phyloP scores from a whole-genome alignment of 148 eudicot species.

The Rhododendron molle region DNA sequence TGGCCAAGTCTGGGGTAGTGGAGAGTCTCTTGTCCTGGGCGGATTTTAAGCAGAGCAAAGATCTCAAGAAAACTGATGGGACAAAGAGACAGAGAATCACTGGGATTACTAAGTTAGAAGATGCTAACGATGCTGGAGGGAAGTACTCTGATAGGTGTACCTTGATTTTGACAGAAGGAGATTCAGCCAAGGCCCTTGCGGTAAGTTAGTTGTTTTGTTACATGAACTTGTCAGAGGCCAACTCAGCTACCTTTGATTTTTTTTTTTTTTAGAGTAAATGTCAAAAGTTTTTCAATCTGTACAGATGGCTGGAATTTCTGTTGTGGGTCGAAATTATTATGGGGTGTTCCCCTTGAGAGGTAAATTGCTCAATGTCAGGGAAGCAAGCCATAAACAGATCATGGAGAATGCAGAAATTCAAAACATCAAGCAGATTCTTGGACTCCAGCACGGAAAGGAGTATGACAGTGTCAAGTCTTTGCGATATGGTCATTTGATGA shows the following conservation, averaged over 20 bases:
- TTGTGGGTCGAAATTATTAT: conserved; percentile 56
- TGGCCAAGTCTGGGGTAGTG: conserved; percentile 59
- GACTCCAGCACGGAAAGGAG: conserved; percentile 72
- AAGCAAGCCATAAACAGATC: conserved; percentile 82
- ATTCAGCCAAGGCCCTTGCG: conserved; percentile 93
- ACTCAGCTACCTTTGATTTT: background rate
- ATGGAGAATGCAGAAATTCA: conserved; percentile 76
- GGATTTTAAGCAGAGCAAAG: conserved; percentile 63
- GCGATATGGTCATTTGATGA: conserved; percentile 95
- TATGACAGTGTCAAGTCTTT: conserved; percentile 61
- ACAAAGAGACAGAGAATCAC: conserved; percentile 46
- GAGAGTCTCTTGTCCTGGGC: conserved; percentile 70
- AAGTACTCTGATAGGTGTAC: conserved; percentile 68
- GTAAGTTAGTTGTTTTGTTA: conserved; percentile 39
- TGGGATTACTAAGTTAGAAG: conserved; percentile 67
- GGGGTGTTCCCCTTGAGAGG: conserved; percentile 96
- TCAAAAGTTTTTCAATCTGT: background rate
- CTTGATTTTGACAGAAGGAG: conserved; percentile 95
- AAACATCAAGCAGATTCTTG: conserved; percentile 71
- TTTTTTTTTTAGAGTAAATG: background rate
- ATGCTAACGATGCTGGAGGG: conserved; percentile 81
- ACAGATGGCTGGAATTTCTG: conserved; percentile 78
- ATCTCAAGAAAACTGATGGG: conserved; percentile 90
- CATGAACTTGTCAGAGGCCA: background rate
- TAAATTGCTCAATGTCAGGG: conserved; percentile 94